These are phyloP conservation scores for Setaria viridis DNA, from an alignment of 202 grass and related monocot genomes.

Conservation along the genomic window DNA sequence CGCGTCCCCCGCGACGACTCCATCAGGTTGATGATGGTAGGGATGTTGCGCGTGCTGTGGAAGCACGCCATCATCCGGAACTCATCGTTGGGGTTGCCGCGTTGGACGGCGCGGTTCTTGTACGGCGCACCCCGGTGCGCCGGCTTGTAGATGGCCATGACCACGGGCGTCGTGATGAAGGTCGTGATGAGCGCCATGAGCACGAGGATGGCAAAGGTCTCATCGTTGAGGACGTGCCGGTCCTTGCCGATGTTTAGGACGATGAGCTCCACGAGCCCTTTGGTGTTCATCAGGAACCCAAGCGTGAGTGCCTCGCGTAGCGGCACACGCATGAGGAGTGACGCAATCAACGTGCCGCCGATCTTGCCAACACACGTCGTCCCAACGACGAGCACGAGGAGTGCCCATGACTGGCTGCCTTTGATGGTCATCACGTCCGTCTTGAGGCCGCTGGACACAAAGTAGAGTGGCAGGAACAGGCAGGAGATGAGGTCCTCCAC, in stretches of 20 bases:
- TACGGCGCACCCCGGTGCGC: slow-evolving; percentile 42
- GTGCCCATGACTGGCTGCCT: slow-evolving; percentile 62
- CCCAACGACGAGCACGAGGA: slow-evolving; percentile 60
- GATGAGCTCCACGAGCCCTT: slow-evolving; percentile 64
- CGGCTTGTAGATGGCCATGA: slow-evolving; percentile 63
- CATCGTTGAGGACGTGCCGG: slow-evolving; percentile 67
- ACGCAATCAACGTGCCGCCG: slow-evolving; percentile 56
- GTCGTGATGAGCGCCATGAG: slow-evolving; percentile 73
- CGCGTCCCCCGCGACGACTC: slow-evolving; percentile 57
- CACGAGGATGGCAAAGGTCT: slow-evolving; percentile 68
- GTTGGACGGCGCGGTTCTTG: slow-evolving; percentile 57
- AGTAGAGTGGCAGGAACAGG: slow-evolving; percentile 77
- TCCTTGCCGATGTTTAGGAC: slow-evolving; percentile 63
- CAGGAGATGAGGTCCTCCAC: slow-evolving; percentile 81
- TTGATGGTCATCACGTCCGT: slow-evolving; percentile 64
- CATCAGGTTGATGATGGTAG: slow-evolving; percentile 71
- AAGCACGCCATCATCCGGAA: slow-evolving; percentile 72
- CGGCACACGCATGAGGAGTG: slow-evolving; percentile 41
- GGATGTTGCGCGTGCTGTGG: slow-evolving; percentile 69
- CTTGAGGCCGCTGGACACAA: slow-evolving; percentile 77
- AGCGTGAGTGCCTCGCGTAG: slow-evolving; percentile 49
- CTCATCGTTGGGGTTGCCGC: slow-evolving; percentile 45
- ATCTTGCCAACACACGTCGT: slow-evolving; percentile 72
- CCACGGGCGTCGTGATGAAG: slow-evolving; percentile 61
- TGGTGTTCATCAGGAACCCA: slow-evolving; percentile 73